Base-by-base conservation (phyloP, 352 stramenopile species). In the Plasmopara halstedii region DNA sequence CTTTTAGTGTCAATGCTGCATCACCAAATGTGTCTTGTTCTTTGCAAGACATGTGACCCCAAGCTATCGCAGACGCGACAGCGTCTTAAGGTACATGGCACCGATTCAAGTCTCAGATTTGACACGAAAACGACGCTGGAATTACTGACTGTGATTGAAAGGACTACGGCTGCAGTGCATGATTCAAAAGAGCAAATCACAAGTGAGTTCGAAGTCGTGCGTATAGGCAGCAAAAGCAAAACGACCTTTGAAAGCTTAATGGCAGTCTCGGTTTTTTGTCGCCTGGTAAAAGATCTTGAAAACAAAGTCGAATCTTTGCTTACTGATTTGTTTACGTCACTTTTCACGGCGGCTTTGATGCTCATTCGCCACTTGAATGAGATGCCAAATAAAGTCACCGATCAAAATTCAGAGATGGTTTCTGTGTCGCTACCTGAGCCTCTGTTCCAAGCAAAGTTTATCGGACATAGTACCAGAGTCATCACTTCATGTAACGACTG, bases 1-100 rank as follows among this genome's bases (percentile, higher is more conserved):
- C 62, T 88, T n/a, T 49, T 88, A 10, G 70, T 83, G 8, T 78
- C 75, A 14, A 88, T 88, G 75, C 50, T 88, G 3, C 75, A 88
- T 25, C 75, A 88, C 33, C 75, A 88, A 20, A 53, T 83, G 14
- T 73, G 63, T 33, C 39, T 82, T 5, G 68, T 85, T 8, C 44
- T 87, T 13, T 58, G 55, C 23, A 88, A 85, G 59, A 81, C 75
- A 11, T 58, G 55, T 17, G 64, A 88, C 17, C 68, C 70, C 0
- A 83, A 82, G 55, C 43, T 81, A 22, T 85, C 73, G 1, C 60
- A 80, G 17, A 84, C 66, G 1, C 62, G 56, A 5, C 66, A 70
- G 20, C 75, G 70, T 46, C 38, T 59, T 39, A 44, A 66, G 34
- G 48, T n/a, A 1, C 42, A 43, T 18, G 50, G 42, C 5, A 19